A percentile compares a stretch with the other conserved stretches of the same genome.
Conservation (phyloP, 352 stramenopile species). For the Plasmopara halstedii region DNA sequence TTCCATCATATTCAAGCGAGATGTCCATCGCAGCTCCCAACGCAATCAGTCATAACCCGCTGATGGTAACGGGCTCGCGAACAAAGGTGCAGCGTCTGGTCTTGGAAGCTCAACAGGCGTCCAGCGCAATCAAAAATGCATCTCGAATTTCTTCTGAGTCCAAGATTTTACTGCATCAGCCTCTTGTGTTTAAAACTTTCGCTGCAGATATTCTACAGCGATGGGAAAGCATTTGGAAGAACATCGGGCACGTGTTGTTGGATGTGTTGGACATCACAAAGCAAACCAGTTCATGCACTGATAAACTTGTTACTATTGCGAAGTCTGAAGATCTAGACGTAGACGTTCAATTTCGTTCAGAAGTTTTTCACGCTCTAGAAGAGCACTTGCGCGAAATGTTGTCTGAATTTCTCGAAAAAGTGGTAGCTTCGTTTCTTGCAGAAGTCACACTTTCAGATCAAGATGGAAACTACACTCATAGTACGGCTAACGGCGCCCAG, state of each 20-base stretch:
- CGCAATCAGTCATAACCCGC: neutral
- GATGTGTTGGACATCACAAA: constrained; percentile 30
- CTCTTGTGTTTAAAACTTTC: constrained; percentile 42
- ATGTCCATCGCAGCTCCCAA: constrained; percentile 5
- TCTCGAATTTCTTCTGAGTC: constrained; percentile 69
- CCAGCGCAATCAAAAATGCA: constrained; percentile 52
- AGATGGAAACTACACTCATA: constrained; percentile 18
- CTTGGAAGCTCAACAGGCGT: constrained; percentile 36
- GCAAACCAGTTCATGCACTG: constrained; percentile 6
- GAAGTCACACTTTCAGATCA: constrained; percentile 31
- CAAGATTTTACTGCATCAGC: constrained; percentile 46
- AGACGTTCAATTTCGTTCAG: constrained; percentile 17
- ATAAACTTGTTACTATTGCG: neutral
- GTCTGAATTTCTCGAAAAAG: constrained; percentile 35
- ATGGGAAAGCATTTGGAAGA: constrained; percentile 48
- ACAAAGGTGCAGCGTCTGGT: constrained; percentile 44
- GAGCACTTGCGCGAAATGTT: constrained; percentile 44
- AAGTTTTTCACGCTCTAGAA: constrained; percentile 33
- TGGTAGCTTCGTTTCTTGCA: constrained; percentile 37
- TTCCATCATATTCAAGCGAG: constrained; percentile 33
- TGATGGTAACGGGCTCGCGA: constrained; percentile 4
- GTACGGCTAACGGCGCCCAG: constrained; percentile 12
- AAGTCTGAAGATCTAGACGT: constrained; percentile 1
- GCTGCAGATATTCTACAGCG: constrained; percentile 33
- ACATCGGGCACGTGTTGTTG: constrained; percentile 39